Percentiles rank a stretch among this genome's conserved stretches.
Evolutionary conservation across 768 basidiomycete species (phyloP).

Genomic region (Lactifluus volemus): DNA sequence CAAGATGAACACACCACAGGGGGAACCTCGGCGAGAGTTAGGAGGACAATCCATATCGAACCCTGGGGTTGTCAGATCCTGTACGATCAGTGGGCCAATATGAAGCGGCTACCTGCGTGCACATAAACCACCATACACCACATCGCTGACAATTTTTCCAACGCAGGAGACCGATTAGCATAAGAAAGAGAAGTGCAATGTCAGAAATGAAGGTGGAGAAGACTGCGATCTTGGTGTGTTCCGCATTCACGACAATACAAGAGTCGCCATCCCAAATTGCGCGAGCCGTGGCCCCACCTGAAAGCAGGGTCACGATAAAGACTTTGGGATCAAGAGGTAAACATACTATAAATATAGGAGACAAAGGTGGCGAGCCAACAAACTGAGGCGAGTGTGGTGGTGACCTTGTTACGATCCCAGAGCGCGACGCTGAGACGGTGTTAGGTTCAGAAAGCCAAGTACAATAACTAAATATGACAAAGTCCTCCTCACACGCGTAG

Average conservation of each 20-base stretch:
- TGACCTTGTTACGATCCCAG: constrained; percentile 2
- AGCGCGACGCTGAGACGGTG: not conserved
- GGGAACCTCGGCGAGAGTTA: constrained; percentile 10
- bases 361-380: not conserved
- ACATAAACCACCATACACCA: constrained; percentile 5
- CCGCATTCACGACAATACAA: not conserved
- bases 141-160: not conserved
- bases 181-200: constrained; percentile 8
- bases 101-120: not conserved
- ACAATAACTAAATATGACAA: too few relatives aligned
- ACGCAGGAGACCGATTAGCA: constrained; percentile 9
- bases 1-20: constrained; percentile 1
- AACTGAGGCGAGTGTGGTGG: not conserved
- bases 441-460: not conserved
- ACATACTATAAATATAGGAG: not conserved
- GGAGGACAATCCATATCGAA: not conserved
- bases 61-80: not conserved
- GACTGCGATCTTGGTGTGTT: not conserved
- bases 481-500: constrained; percentile 7
- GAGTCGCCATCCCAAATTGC: not conserved
- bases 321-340: not conserved
- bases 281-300: not conserved
- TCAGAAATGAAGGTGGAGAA: constrained; percentile 3
- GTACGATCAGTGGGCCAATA: not conserved
- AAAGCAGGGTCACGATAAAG: not conserved